Evolutionary conservation across 352 stramenopile species (phyloP).

Genomic region (Pythium aristosporum): DNA sequence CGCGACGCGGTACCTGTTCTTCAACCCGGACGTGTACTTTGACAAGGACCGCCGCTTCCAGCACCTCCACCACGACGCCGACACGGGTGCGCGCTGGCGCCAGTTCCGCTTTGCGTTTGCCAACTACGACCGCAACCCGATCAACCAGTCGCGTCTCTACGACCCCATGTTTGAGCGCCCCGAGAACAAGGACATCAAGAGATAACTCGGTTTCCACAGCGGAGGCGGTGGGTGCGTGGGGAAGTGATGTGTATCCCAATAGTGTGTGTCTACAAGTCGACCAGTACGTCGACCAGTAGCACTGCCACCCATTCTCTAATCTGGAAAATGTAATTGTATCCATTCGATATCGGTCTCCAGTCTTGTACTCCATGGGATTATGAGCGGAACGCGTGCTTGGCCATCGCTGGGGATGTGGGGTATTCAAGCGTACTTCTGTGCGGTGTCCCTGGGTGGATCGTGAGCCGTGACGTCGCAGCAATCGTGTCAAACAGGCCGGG

Average conservation of each 20-base stretch:
- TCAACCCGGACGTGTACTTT: slow-evolving; percentile 65
- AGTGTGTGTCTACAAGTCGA: no score
- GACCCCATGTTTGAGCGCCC: slow-evolving; percentile 53
- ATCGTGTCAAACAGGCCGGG: slow-evolving; percentile 70
- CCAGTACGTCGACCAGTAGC: not conserved
- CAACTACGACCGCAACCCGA: slow-evolving; percentile 63
- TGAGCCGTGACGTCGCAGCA: slow-evolving; percentile 42
- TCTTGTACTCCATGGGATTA: slow-evolving; percentile 2
- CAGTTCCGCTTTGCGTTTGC: slow-evolving; percentile 68
- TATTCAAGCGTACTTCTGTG: slow-evolving; percentile 44
- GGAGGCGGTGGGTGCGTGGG: not conserved
- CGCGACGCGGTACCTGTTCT: slow-evolving; percentile 45
- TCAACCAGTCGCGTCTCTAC: slow-evolving; percentile 73
- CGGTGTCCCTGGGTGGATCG: slow-evolving; percentile 21
- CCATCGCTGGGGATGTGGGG: slow-evolving; percentile 21
- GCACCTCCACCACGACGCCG: slow-evolving; percentile 46
- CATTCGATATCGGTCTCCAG: slow-evolving; percentile 9
- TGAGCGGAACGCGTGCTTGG: slow-evolving; percentile 21
- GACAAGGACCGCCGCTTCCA: slow-evolving; percentile 57
- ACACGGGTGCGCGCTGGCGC: slow-evolving; percentile 44
- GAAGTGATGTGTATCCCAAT: not conserved
- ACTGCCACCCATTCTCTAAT: not conserved
- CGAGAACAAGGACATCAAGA: slow-evolving; percentile 54
- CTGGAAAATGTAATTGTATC: slow-evolving; percentile 15
- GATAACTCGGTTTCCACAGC: slow-evolving; percentile 32